Percentiles rank a stretch among this genome's conserved stretches.
Conservation (phyloP, 768 basidiomycete species). For the Sarcodon aspratus region DNA sequence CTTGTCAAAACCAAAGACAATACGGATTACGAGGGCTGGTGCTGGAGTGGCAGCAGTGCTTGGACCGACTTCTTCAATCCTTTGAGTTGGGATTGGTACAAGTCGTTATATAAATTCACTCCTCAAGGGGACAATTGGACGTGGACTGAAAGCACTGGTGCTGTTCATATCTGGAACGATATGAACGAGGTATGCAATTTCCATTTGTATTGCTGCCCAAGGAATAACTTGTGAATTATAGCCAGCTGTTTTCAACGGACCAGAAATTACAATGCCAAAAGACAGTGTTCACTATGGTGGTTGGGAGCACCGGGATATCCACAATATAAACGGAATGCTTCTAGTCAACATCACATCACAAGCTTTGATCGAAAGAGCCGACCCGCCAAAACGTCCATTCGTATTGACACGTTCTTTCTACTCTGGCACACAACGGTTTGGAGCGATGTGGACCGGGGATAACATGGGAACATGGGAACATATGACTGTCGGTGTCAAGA, state of each 20-base stretch:
- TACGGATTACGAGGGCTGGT: constrained; percentile 94
- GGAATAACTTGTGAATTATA: constrained; percentile 16
- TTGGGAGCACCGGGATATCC: constrained; percentile 97
- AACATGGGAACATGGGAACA: constrained; percentile 98
- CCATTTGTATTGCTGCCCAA: not conserved
- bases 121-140: constrained; percentile 44
- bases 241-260: constrained; percentile 98
- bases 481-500: constrained; percentile 87
- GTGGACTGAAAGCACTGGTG: constrained; percentile 72
- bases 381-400: constrained; percentile 77
- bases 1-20: constrained; percentile 77
- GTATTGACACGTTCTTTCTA: constrained; percentile 94
- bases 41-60: constrained; percentile 92
- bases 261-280: constrained; percentile 80
- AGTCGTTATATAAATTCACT: constrained; percentile 61
- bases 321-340: constrained; percentile 97
- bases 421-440: constrained; percentile 90
- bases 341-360: constrained; percentile 76
- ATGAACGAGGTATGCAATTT: constrained; percentile 81
- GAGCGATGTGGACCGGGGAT: constrained; percentile 99
- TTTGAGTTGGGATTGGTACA: constrained; percentile 85
- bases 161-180: constrained; percentile 95
- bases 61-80: constrained; percentile 99
- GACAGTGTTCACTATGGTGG: constrained; percentile 81
- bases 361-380: constrained; percentile 66